A percentile compares a stretch with the other conserved stretches of the same genome.
Conservation (phyloP, 2,329 filamentous ascomycete species). For the Clonostachys solani region DNA sequence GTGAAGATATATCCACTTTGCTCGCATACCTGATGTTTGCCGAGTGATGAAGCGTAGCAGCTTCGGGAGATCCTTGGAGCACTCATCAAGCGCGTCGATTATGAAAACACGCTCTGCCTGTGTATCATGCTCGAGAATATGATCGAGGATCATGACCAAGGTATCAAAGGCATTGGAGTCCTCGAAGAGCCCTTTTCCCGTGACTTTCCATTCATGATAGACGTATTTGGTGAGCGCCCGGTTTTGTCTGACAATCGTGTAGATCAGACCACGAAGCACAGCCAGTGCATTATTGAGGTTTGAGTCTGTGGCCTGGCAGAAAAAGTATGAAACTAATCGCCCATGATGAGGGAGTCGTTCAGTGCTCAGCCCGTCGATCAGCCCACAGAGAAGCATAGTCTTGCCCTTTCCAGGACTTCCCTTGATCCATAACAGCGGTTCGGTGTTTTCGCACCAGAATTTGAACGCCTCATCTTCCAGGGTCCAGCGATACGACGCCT, state of each 20-base stretch:
- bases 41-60: slow-evolving; percentile 18
- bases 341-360: neutral
- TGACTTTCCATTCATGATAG: slow-evolving; percentile 20
- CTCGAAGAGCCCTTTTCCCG: slow-evolving; percentile 9
- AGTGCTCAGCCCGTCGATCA: slow-evolving; percentile 9
- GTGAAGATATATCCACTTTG: slow-evolving; percentile 41
- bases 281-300: slow-evolving; percentile 26
- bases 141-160: neutral
- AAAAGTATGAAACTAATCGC: slow-evolving; percentile 18
- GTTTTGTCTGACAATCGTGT: slow-evolving; percentile 25
- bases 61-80: slow-evolving; percentile 13
- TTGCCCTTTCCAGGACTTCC: slow-evolving; percentile 36
- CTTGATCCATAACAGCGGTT: slow-evolving; percentile 28
- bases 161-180: neutral
- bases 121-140: neutral
- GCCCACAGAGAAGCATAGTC: slow-evolving; percentile 32
- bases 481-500: slow-evolving; percentile 25
- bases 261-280: slow-evolving; percentile 35
- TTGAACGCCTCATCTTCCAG: slow-evolving; percentile 16
- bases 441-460: slow-evolving; percentile 4
- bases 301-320: slow-evolving; percentile 32
- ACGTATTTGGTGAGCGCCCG: slow-evolving; percentile 25
- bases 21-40: slow-evolving; percentile 1
- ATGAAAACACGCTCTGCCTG: neutral
- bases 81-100: neutral